Evolutionary conservation across 805 yeast genomes (phyloP).

Genomic region (Alloascoidea africana): DNA sequence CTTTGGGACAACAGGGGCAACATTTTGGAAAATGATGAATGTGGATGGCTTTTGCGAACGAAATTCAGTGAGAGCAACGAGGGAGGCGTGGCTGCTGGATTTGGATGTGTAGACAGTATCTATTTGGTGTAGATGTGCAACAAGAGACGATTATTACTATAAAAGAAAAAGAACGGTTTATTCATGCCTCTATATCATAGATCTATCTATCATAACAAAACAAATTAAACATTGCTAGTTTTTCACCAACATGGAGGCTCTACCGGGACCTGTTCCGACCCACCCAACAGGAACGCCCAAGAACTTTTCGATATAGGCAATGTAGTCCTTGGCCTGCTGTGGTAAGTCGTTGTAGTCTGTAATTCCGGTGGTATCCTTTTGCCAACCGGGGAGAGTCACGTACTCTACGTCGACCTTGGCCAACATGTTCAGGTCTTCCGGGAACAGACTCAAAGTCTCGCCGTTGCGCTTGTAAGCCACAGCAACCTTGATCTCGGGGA

Average conservation of each 20-base stretch:
- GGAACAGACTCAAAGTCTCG: conserved; percentile 62
- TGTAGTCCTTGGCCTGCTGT: conserved; percentile 70
- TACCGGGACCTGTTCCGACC: conserved; percentile 98
- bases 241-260: conserved; percentile 79
- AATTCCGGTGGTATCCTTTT: conserved; percentile 61
- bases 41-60: conserved; percentile 82
- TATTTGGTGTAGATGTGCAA: conserved; percentile 32
- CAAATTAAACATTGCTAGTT: too few species aligned
- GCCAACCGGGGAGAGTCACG: conserved; percentile 91
- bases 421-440: conserved; percentile 73
- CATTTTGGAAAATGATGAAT: conserved; percentile 43
- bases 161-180: too few species aligned
- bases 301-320: conserved; percentile 74
- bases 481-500: conserved; percentile 80
- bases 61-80: conserved; percentile 81
- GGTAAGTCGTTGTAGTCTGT: conserved; percentile 69
- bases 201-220: too few species aligned
- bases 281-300: conserved; percentile 78
- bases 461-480: conserved; percentile 74
- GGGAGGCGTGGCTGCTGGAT: conserved; percentile 99
- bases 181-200: too few species aligned
- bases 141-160: too few species aligned
- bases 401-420: conserved; percentile 90
- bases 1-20: conserved; percentile 48
- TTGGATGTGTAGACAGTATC: conserved; percentile 88